Percentiles rank a stretch among this genome's conserved stretches.
phyloP scores from a whole-genome alignment of 2,329 filamentous ascomycete genomes.

The Scopulariopsis brevicaulis region DNA sequence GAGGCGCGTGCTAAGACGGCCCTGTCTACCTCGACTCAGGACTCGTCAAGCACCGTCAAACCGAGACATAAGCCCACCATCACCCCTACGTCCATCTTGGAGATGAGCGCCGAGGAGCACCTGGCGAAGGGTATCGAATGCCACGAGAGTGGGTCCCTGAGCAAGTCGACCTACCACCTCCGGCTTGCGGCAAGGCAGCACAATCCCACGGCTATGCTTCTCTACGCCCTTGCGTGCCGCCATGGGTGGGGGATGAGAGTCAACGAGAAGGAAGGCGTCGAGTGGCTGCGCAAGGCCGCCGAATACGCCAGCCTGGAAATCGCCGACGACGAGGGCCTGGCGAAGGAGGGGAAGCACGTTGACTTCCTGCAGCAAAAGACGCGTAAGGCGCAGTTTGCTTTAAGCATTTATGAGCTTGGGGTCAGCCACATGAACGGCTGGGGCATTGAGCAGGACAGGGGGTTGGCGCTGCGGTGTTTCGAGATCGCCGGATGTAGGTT shows the following conservation, averaged over 20 bases:
- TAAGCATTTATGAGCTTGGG: slow-evolving; percentile 92
- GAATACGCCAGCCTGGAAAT: slow-evolving; percentile 75
- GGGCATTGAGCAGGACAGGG: slow-evolving; percentile 90
- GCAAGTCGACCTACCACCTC: slow-evolving; percentile 93
- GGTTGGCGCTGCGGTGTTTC: slow-evolving; percentile 80
- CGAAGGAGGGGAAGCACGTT: slow-evolving; percentile 50
- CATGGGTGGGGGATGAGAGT: slow-evolving; percentile 97
- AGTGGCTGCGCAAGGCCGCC: slow-evolving; percentile 86
- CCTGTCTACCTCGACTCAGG: slow-evolving; percentile 36
- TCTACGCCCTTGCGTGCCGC: slow-evolving; percentile 88
- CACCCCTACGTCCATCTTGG: slow-evolving; percentile 45
- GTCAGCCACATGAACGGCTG: slow-evolving; percentile 97
- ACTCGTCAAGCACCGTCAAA: slow-evolving; percentile 41
- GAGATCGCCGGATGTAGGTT: slow-evolving; percentile 80
- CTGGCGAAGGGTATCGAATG: slow-evolving; percentile 81
- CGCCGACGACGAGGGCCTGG: slow-evolving; percentile 64
- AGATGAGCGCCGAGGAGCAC: slow-evolving; percentile 78
- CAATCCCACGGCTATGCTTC: slow-evolving; percentile 85
- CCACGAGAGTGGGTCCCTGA: slow-evolving; percentile 77
- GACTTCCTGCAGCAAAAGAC: slow-evolving; percentile 65
- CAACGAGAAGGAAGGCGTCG: slow-evolving; percentile 79
- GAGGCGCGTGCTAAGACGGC: slow-evolving; percentile 29
- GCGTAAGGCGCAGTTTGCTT: slow-evolving; percentile 82
- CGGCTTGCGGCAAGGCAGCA: slow-evolving; percentile 78
- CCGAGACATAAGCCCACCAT: slow-evolving; percentile 27